phyloP scores from a whole-genome alignment of 2,329 filamentous ascomycete genomes.

The Diaporthe citrichinensis region DNA sequence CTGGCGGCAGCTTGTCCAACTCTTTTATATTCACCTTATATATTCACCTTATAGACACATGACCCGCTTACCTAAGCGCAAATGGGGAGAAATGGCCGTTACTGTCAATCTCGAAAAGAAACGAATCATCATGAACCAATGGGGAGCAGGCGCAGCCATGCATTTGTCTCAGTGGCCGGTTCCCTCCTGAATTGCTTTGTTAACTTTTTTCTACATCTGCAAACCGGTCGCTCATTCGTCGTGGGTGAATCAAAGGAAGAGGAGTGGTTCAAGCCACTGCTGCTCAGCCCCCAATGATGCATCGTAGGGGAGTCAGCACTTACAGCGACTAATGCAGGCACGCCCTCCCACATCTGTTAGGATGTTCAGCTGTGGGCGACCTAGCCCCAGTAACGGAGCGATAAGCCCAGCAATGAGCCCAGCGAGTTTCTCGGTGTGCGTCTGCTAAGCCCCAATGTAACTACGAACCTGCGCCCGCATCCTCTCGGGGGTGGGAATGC shows the following conservation, averaged over 20 bases:
- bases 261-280: not conserved
- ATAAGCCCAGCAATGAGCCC: slow-evolving; percentile 6
- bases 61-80: not conserved
- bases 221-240: too few relatives aligned
- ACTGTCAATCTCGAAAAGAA: not conserved
- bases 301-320: slow-evolving; percentile 6
- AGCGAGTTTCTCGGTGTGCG: not conserved
- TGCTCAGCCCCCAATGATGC: slow-evolving; percentile 21
- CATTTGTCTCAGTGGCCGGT: not conserved
- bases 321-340: slow-evolving; percentile 26
- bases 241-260: not conserved
- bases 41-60: not conserved
- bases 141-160: not conserved
- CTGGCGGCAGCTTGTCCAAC: not conserved
- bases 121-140: not conserved
- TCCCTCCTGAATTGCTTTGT: not conserved
- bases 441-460: slow-evolving; percentile 11
- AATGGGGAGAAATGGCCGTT: not conserved
- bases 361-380: not conserved
- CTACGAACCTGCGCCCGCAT: not conserved
- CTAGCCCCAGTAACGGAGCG: not conserved
- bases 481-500: not conserved
- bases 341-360: not conserved
- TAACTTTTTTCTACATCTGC: not conserved
- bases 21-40: not conserved